Evolutionary conservation across 2,329 filamentous ascomycete species (phyloP).

Genomic region (Thelonectria discophora): DNA sequence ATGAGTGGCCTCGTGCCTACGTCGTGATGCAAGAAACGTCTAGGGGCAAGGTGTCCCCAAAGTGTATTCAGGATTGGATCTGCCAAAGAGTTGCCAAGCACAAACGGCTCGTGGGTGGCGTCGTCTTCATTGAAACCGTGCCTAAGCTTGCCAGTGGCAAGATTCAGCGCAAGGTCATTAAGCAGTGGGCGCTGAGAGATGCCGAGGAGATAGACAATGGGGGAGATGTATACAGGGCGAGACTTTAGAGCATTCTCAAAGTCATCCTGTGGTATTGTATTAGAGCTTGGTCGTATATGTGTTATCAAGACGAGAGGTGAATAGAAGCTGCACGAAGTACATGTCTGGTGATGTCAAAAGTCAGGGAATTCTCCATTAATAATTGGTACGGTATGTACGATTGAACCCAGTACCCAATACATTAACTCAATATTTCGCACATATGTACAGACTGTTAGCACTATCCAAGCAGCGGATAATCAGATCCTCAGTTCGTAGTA

Average conservation of each 20-base stretch:
- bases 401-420: not conserved
- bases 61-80: conserved; percentile 62
- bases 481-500: conserved; percentile 38
- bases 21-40: conserved; percentile 58
- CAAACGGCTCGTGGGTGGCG: conserved; percentile 60
- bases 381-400: not conserved
- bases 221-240: conserved; percentile 27
- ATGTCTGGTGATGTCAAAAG: too few species aligned
- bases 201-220: conserved; percentile 45
- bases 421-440: not conserved
- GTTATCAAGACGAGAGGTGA: too few species aligned
- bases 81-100: conserved; percentile 59
- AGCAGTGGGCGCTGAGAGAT: conserved; percentile 66
- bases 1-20: conserved; percentile 64
- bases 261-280: not conserved
- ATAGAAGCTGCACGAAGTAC: too few species aligned
- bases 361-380: too few species aligned
- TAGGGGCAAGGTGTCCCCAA: conserved; percentile 55
- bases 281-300: too few species aligned
- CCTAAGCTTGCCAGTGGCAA: conserved; percentile 67
- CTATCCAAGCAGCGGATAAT: not conserved
- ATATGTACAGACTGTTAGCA: not conserved
- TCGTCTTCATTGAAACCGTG: conserved; percentile 64
- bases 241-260: conserved; percentile 4
- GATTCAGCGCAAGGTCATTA: conserved; percentile 64